Base-by-base conservation (phyloP, 2,329 filamentous ascomycete genomes). In the Chalaropsis thielavioides region DNA sequence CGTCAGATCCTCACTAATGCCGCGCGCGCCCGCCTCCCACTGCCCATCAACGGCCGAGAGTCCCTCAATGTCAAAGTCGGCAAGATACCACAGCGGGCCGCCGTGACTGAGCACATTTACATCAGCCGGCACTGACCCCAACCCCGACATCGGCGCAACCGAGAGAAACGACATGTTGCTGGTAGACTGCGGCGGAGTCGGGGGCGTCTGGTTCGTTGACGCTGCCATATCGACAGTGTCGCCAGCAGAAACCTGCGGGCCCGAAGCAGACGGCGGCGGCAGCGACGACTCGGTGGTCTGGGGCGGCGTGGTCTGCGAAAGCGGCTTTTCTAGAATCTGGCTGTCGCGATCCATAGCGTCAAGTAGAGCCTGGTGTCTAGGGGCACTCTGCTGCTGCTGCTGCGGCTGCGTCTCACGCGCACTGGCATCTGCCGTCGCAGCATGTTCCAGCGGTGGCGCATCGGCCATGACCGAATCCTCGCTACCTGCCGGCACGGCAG, bases 1-100 rank as follows among this genome's bases (percentile, higher is more conserved):
- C 65, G 89, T 95, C 24, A 96, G 80, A 70, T 92, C 89, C 74
- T 96, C 92, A 70, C 89, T 95, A 74, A 92, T 85, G 70, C 77
- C 78, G 35, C 81, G 77, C 43, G 79, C 75, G 0, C 88, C 84
- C 64, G 92, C 89, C 0, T 83, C 84, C 79, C 86, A 90, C 40
- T 58, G 54, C 15, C 22, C 31, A n/a, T 59, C 62, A 6, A 24
- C 43, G 15, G 51, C 66, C 19, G 66, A 67, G 17, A 67, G 63
- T 3, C 66, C 66, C 8, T 60, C 46, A 15, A 67, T 41, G 35
- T 64, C 35, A 38, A 62, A 64, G 31, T 38, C 60, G 0, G 66
- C 17, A 5, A 67, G 60, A 41, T 67, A 67, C 66, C 66, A 67
- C 15, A 67, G 60, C 41, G 59, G 56, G 5, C 66, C 66, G 19